Conservation (phyloP, 768 basidiomycete species). For the Mycena floridula region DNA sequence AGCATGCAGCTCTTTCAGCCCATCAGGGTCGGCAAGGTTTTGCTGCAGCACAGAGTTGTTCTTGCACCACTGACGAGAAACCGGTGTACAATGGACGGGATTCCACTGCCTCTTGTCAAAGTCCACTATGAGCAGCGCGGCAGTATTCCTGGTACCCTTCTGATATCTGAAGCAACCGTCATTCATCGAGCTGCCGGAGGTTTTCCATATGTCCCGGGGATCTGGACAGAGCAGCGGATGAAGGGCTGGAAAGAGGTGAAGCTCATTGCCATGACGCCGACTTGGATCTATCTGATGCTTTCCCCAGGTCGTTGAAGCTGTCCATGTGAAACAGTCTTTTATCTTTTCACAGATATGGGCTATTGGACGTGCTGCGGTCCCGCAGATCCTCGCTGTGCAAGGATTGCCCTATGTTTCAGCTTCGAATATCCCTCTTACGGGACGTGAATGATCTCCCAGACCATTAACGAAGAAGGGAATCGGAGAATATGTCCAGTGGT, state of each 20-base stretch:
- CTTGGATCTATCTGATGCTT: neutral
- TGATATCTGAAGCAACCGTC: constrained; percentile 56
- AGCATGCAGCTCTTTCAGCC: constrained; percentile 52
- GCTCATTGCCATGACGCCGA: neutral
- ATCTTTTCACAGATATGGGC: neutral
- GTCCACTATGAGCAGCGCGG: constrained; percentile 43
- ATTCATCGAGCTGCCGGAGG: no score
- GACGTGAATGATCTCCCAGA: neutral
- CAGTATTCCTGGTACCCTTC: constrained; percentile 38
- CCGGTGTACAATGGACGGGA: constrained; percentile 31
- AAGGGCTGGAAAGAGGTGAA: neutral
- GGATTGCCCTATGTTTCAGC: neutral
- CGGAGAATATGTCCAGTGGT: neutral
- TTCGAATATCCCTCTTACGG: neutral
- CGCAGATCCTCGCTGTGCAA: neutral
- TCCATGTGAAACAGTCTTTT: neutral
- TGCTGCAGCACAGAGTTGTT: constrained; percentile 44
- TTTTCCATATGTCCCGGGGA: neutral
- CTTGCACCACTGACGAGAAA: constrained; percentile 48
- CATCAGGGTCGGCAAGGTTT: constrained; percentile 33
- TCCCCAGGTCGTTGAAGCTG: neutral
- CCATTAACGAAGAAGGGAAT: neutral
- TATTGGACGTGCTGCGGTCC: neutral
- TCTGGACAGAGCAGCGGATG: neutral
- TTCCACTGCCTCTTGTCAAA: constrained; percentile 28